Conservation (phyloP, 2,329 filamentous ascomycete genomes). For the Fusarium lateritium region DNA sequence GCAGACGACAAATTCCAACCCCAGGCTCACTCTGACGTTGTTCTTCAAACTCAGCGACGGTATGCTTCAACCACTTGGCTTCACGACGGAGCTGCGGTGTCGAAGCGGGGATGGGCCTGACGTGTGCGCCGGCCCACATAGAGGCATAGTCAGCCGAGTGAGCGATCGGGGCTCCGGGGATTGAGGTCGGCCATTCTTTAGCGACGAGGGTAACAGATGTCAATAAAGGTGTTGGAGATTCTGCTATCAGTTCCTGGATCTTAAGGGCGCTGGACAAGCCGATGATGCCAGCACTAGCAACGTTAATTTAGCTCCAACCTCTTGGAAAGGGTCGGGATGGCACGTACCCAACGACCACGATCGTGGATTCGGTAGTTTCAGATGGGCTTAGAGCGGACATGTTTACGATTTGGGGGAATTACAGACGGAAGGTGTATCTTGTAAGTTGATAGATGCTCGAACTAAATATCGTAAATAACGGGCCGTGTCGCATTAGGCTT, state of each 20-base stretch:
- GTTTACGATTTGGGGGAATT: neutral
- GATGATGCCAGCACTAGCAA: constrained; percentile 65
- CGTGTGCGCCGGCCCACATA: constrained; percentile 71
- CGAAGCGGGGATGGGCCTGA: constrained; percentile 63
- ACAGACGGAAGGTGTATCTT: neutral
- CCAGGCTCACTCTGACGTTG: constrained; percentile 47
- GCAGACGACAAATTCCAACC: constrained; percentile 64
- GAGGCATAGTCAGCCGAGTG: constrained; percentile 65
- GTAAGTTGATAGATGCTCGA: neutral
- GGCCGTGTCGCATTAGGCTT: neutral
- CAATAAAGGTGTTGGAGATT: neutral
- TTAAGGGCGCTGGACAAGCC: constrained; percentile 65
- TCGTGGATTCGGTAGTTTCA: constrained; percentile 23
- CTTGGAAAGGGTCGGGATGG: fast-evolving
- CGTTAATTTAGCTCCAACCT: neutral
- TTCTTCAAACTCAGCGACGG: constrained; percentile 46
- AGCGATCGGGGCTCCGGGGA: constrained; percentile 49
- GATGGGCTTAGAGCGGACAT: constrained; percentile 17
- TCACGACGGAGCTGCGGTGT: constrained; percentile 53
- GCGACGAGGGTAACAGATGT: constrained; percentile 49
- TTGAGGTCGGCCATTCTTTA: constrained; percentile 55
- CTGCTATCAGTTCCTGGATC: constrained; percentile 53
- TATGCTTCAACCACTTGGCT: constrained; percentile 52
- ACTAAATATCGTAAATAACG: no score
- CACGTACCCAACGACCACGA: constrained; percentile 51